Percentiles rank a stretch among this genome's conserved stretches.
Evolutionary conservation across 1,284 basidiomycete species (phyloP).

Genomic region (Cystobasidium slooffiae): DNA sequence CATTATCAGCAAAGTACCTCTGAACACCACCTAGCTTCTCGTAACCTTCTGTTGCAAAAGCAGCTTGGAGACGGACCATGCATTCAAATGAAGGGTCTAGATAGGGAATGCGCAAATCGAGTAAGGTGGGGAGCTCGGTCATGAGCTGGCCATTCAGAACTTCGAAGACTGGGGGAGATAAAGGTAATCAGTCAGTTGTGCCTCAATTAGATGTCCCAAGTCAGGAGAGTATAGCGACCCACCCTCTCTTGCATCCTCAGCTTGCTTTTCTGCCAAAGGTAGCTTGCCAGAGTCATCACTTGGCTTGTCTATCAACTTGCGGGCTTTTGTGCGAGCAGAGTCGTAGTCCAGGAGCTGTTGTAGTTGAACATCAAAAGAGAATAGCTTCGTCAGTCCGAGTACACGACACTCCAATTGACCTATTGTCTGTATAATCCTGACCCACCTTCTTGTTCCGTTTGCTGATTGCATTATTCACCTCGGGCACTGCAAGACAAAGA

Average conservation of each 20-base stretch:
- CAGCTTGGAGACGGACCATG: conserved; percentile 90
- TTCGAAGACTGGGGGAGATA: conserved; percentile 81
- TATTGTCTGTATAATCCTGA: no score
- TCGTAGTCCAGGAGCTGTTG: conserved; percentile 91
- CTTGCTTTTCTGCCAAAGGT: conserved; percentile 59
- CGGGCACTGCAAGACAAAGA: conserved; percentile 60
- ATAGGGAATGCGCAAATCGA: conserved; percentile 94
- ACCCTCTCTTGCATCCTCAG: conserved; percentile 45
- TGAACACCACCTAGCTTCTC: conserved; percentile 97
- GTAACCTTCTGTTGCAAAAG: conserved; percentile 93
- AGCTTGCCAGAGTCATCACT: conserved; percentile 90
- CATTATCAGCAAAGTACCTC: conserved; percentile 87
- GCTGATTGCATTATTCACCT: conserved; percentile 88
- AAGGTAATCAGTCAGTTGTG: conserved; percentile 92
- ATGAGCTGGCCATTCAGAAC: conserved; percentile 90
- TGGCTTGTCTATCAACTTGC: conserved; percentile 90
- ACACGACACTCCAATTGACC: no score
- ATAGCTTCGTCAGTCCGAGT: background rate
- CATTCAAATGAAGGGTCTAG: conserved; percentile 98
- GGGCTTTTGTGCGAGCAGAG: conserved; percentile 80
- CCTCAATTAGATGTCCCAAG: conserved; percentile 62
- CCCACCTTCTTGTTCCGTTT: conserved; percentile 95
- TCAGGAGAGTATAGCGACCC: background rate
- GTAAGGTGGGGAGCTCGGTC: conserved; percentile 83
- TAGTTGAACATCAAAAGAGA: background rate